These are phyloP conservation scores for Xylaria telfairii DNA, from an alignment of 495 filamentous ascomycete species.

Conservation along the genomic window DNA sequence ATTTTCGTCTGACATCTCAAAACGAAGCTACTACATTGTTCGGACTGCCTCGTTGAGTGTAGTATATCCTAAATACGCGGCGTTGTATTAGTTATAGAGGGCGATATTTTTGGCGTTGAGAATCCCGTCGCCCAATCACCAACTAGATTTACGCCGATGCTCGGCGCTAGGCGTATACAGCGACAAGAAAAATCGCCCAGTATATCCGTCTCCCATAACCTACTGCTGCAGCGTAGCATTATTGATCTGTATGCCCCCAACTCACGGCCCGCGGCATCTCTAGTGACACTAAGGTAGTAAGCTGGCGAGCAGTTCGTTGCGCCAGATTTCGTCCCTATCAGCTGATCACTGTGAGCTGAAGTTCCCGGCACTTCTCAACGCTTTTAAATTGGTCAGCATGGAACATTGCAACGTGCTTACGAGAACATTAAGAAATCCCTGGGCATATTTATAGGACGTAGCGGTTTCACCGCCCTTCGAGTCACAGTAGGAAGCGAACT, in stretches of 20 bases:
- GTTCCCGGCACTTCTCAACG: neutral
- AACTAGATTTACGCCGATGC: slow-evolving; percentile 1
- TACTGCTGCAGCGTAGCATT: neutral
- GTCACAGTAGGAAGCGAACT: neutral
- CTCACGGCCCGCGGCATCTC: neutral
- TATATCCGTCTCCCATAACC: neutral
- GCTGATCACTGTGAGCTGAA: neutral
- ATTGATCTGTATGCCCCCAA: neutral
- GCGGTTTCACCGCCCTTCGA: neutral
- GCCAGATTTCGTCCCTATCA: neutral
- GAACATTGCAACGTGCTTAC: slow-evolving; percentile 7
- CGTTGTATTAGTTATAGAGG: neutral
- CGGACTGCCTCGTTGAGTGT: slow-evolving; percentile 8
- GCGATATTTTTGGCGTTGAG: neutral
- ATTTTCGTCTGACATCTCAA: slow-evolving; percentile 7
- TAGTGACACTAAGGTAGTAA: neutral
- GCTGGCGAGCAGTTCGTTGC: neutral
- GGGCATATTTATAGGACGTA: neutral
- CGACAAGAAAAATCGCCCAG: neutral
- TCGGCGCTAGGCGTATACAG: neutral
- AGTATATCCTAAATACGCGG: neutral
- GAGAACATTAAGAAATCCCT: slow-evolving; percentile 1
- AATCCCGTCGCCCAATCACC: neutral
- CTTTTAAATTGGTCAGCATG: slow-evolving; percentile 5
- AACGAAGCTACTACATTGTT: neutral